Evolutionary conservation across 495 filamentous ascomycete genomes (phyloP), one percentile per base, ranked within the genome.

Genomic region (Melanomma pulvis-pyrius): DNA sequence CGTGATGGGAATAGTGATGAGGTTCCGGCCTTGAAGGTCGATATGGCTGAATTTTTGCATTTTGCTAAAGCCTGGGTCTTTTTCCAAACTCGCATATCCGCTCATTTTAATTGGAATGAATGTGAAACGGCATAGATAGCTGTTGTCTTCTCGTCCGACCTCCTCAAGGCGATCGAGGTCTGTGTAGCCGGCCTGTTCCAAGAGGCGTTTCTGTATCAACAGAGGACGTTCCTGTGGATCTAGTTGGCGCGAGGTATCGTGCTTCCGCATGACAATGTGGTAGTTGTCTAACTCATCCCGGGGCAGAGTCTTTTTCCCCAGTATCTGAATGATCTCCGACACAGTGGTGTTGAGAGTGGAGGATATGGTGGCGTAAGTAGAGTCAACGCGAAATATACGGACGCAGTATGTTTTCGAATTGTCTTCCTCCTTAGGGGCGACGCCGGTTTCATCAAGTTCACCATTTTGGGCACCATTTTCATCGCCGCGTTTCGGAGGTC

Each of bases 71-170:
- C 88, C 92, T 12, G 92, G 86, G 52, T 98, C 93, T 62, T 88
- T 83, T 62, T 89, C 86, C 15, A 88, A 77, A 77, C 80, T 90
- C 63, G 82, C 84, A 74, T 90, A 92, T n/a, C 91, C 90, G 75
- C 86, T 91, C 71, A 96, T 86, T 63, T 91, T 89, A 12, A 89
- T 89, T 11, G 93, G 92, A 53, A 97, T 80, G 74, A 98, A 99
- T 25, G 92, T 90, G 78, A 98, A 98, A 8, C 94, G 91, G 71
- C 93, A 93, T 7, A 99, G 82, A 69, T 98, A 98, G 71, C 92
- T 93, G 76, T 97, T 96, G 76, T 99, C 94, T 75, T 99, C 94
- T 48, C 94, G 86, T n/a, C 94, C 94, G 56, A 99, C 87, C 62
- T 97, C 94, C 72, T 97, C 93, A 46, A 98, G 86, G 41, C 85